phyloP scores from a whole-genome alignment of 768 basidiomycete species.

The Rhizopogon sp. region DNA sequence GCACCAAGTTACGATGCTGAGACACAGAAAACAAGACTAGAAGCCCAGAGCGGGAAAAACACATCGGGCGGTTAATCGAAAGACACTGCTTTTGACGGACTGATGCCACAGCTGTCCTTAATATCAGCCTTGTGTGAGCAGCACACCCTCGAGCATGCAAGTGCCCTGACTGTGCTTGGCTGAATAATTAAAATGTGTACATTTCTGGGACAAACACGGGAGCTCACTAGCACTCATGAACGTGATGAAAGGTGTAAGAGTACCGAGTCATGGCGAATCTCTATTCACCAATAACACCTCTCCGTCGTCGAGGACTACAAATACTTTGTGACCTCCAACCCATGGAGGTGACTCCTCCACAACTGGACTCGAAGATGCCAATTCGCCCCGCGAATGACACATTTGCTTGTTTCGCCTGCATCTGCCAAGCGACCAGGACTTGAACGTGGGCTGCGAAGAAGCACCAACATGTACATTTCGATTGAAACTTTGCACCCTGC shows the following conservation, averaged over 20 bases:
- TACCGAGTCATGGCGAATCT: not conserved
- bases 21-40: not conserved
- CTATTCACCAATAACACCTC: constrained; percentile 8
- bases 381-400: not conserved
- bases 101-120: not conserved
- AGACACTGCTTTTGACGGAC: not conserved
- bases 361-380: not conserved
- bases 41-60: not conserved
- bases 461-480: not conserved
- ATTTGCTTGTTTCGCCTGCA: not conserved
- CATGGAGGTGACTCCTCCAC: constrained; percentile 20
- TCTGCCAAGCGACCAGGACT: not conserved
- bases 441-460: not conserved
- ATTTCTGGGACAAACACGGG: not conserved
- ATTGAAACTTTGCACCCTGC: not conserved
- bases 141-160: not conserved
- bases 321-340: constrained; percentile 21
- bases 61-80: too few relatives aligned
- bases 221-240: not conserved
- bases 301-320: constrained; percentile 24
- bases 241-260: too few relatives aligned
- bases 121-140: not conserved
- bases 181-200: not conserved
- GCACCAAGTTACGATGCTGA: not conserved
- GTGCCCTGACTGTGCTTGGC: too few relatives aligned